Evolutionary conservation across 1,284 basidiomycete species (phyloP), one percentile per base, ranked within the genome.

Genomic region (Ganoderma meredithae): DNA sequence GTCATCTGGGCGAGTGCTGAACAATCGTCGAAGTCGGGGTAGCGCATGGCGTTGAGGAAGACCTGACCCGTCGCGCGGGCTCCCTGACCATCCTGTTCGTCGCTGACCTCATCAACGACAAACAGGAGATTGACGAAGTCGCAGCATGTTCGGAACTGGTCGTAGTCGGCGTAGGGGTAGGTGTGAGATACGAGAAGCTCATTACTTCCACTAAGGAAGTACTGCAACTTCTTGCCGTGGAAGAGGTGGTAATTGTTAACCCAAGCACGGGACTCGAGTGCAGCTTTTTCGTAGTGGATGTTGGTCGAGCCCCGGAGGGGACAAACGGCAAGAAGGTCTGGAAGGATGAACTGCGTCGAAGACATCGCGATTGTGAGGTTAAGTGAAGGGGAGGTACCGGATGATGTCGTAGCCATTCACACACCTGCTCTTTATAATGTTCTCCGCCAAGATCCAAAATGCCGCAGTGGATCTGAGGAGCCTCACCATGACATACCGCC

Each of bases 61-160:
- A 86, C 81, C 44, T 84, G 80, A 36, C 88, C 86, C 40, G 87
- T 89, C 25, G 77, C 76, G 47, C 84, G 81, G 53, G 88, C 89
- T 63, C 86, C 88, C 61, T 78, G 76, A 47, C 85, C 85, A 72
- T 79, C 83, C 76, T 90, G 89, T 63, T 89, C 88, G 72, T 92
- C 90, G 74, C 88, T 90, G 62, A 90, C 81, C 75, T 91, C 90
- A 74, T 92, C 90, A 59, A 90, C 83, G 61, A 89, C 87, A 76
- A 90, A 91, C 27, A 92, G 82, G n/a, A 89, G 79, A 71, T 90
- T 89, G 73, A 91, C 82, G 70, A 89, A 89, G 78, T 91, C 90
- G 74, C 88, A 90, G 65, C 83, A 85, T 0, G 85, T 88, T 59
- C 89, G 82, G 73, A 91, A 88, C 72, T 86, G 82, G 66, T 90